Evolutionary conservation across 169 alveolate species (phyloP).

Genomic region (Cyclospora cayetanensis): DNA sequence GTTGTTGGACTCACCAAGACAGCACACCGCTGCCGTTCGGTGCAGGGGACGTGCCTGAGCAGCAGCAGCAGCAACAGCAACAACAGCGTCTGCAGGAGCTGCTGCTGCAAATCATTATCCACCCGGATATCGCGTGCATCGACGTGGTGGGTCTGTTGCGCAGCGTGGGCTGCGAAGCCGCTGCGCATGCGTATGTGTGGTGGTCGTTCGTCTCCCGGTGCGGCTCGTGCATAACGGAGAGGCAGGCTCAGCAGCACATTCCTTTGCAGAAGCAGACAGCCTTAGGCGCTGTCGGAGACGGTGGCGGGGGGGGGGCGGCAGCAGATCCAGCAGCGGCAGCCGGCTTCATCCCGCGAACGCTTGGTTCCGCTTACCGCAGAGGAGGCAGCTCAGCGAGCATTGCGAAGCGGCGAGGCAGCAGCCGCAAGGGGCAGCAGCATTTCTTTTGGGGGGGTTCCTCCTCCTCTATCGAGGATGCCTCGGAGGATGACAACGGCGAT

Average conservation of each 20-base stretch:
- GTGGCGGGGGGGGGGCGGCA: not conserved
- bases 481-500: not conserved
- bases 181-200: conserved; percentile 64
- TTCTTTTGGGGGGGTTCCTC: not conserved
- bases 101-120: conserved; percentile 46
- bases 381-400: not conserved
- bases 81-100: conserved; percentile 61
- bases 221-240: conserved; percentile 23
- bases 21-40: not conserved
- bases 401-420: conserved; percentile 35
- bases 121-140: conserved; percentile 24
- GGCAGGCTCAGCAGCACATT: conserved; percentile 40
- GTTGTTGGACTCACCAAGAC: conserved; percentile 25
- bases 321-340: not conserved
- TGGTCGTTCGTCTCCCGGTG: conserved; percentile 60
- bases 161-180: conserved; percentile 49
- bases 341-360: conserved; percentile 3
- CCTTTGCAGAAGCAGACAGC: not conserved
- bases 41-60: not conserved
- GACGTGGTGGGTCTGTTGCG: conserved; percentile 66
- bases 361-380: conserved; percentile 7
- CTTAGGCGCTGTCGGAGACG: not conserved
- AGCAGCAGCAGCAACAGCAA: conserved; percentile 38
- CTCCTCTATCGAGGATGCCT: not conserved
- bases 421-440: conserved; percentile 56